Evolutionary conservation across 768 basidiomycete genomes (phyloP).

Genomic region (Hypholoma sublateritium): DNA sequence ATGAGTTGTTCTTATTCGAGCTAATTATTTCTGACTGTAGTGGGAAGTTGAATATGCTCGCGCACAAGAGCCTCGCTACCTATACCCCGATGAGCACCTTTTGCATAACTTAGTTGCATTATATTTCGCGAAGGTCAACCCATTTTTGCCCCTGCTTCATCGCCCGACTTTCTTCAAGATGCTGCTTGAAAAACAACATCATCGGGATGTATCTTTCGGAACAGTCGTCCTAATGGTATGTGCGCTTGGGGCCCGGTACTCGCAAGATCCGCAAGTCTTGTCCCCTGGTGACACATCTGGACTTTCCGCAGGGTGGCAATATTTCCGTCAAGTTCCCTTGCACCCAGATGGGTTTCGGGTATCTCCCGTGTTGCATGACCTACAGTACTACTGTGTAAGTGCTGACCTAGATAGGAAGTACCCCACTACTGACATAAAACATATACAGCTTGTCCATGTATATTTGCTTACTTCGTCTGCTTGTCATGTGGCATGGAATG

Average conservation of each 20-base stretch:
- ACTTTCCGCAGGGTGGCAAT: conserved; percentile 59
- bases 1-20: neutral
- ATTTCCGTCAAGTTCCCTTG: conserved; percentile 60
- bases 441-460: conserved; percentile 26
- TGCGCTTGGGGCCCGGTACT: conserved; percentile 59
- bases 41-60: conserved; percentile 34
- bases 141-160: conserved; percentile 62
- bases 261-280: conserved; percentile 46
- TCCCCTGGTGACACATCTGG: conserved; percentile 34
- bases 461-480: conserved; percentile 43
- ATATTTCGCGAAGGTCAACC: conserved; percentile 58
- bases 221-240: conserved; percentile 62
- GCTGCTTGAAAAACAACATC: conserved; percentile 45
- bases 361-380: conserved; percentile 60
- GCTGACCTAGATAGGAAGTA: conserved; percentile 16
- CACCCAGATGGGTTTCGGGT: conserved; percentile 57
- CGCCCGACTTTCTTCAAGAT: conserved; percentile 59
- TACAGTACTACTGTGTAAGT: conserved; percentile 67
- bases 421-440: neutral
- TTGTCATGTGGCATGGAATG: conserved; percentile 55
- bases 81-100: conserved; percentile 52
- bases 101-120: conserved; percentile 47
- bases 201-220: conserved; percentile 50
- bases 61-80: conserved; percentile 26
- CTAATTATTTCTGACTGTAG: conserved; percentile 19